phyloP scores from a whole-genome alignment of 208 protist species.

The Leishmania martiniquensis region DNA sequence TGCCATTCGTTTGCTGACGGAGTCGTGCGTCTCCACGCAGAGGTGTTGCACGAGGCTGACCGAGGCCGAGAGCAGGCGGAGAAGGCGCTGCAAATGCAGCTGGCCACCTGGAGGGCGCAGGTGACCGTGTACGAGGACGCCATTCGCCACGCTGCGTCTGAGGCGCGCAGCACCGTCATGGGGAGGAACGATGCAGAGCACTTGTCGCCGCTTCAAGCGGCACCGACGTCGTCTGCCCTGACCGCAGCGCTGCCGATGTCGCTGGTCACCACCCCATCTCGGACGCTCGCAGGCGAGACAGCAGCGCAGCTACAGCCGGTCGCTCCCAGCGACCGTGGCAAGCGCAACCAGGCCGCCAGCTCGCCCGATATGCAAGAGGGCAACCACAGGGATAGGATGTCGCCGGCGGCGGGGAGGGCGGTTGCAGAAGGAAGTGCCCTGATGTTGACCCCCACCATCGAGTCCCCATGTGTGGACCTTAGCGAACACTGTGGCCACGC shows the following conservation, averaged over 20 bases:
- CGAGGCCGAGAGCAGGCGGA: background rate
- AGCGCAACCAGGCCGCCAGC: background rate
- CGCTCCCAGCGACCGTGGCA: background rate
- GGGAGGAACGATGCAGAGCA: background rate
- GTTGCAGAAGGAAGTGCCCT: slow-evolving; percentile 12
- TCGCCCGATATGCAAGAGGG: background rate
- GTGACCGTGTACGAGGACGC: slow-evolving; percentile 31
- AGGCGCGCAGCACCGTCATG: slow-evolving; percentile 11
- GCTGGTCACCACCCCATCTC: background rate
- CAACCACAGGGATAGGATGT: background rate
- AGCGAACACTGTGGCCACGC: background rate
- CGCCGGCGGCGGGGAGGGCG: background rate
- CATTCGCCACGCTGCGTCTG: slow-evolving; percentile 42
- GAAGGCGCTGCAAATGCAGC: slow-evolving; percentile 13
- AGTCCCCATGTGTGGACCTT: background rate
- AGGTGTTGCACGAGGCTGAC: background rate
- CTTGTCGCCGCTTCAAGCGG: background rate
- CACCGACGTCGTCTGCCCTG: background rate
- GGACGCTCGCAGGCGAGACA: background rate
- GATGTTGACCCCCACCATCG: slow-evolving; percentile 5
- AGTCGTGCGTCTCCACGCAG: background rate
- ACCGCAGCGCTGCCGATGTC: background rate
- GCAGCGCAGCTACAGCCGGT: background rate
- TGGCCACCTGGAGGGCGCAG: slow-evolving; percentile 24
- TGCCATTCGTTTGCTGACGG: background rate